These are phyloP conservation scores for Fusarium sp. DNA, from an alignment of 2,329 filamentous ascomycete genomes.

Conservation along the genomic window DNA sequence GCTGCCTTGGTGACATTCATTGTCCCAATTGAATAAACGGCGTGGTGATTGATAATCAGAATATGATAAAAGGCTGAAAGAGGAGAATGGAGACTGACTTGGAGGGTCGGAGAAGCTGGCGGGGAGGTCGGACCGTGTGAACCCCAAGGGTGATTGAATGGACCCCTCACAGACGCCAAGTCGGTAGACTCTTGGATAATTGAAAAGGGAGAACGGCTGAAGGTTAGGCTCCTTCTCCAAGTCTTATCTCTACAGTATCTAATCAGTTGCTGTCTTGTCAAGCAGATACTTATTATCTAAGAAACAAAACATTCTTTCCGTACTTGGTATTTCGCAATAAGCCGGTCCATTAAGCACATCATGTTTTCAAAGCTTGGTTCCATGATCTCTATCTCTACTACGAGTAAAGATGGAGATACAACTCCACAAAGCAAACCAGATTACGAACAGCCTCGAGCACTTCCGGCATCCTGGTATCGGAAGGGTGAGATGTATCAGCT, in stretches of 20 bases:
- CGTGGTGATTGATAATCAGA: no score
- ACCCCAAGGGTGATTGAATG: not conserved
- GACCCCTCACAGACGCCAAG: not conserved
- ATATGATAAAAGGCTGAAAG: not conserved
- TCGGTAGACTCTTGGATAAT: not conserved
- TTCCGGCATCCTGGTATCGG: conserved; percentile 10
- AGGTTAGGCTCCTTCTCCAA: no score
- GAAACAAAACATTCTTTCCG: not conserved
- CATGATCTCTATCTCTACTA: not conserved
- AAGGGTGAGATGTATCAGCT: conserved; percentile 5
- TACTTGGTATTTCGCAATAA: not conserved
- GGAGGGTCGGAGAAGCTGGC: not conserved
- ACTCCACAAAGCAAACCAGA: not conserved
- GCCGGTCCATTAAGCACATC: not conserved
- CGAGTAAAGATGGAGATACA: not conserved
- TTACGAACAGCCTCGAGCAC: not conserved
- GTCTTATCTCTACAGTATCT: no score
- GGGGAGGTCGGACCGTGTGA: not conserved
- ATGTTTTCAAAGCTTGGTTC: conserved; percentile 7
- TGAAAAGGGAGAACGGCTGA: no score
- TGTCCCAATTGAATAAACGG: not conserved
- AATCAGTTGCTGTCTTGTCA: not conserved
- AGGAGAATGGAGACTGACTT: not conserved
- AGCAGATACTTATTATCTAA: not conserved
- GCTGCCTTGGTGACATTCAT: not conserved